These are phyloP conservation scores for Leccinum aurantiacum DNA, from an alignment of 768 basidiomycete genomes.

Conservation along the genomic window DNA sequence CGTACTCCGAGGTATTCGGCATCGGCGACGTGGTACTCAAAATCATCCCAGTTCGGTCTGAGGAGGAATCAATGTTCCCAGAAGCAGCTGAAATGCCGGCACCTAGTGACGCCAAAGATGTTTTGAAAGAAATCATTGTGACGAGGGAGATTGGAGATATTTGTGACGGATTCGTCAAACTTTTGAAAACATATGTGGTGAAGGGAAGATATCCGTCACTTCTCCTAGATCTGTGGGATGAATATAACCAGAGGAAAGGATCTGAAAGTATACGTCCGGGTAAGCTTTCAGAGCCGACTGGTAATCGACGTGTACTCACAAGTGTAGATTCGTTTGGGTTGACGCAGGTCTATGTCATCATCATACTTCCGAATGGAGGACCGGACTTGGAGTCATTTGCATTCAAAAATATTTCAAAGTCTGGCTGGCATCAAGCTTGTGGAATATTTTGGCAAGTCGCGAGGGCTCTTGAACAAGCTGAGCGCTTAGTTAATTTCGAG, in stretches of 20 bases:
- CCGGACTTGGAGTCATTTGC: conserved; percentile 85
- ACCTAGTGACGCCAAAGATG: conserved; percentile 70
- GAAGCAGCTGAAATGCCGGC: conserved; percentile 57
- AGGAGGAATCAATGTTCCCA: conserved; percentile 31
- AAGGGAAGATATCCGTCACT: conserved; percentile 79
- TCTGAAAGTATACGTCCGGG: conserved; percentile 87
- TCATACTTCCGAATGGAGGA: conserved; percentile 89
- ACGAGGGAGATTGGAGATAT: conserved; percentile 75
- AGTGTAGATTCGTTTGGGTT: conserved; percentile 67
- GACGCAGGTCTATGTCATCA: conserved; percentile 83
- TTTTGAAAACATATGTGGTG: conserved; percentile 84
- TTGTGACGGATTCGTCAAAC: conserved; percentile 74
- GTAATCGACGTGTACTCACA: conserved; percentile 8
- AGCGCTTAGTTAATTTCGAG: conserved; percentile 82
- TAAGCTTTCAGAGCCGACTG: conserved; percentile 34
- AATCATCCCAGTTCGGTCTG: conserved; percentile 74
- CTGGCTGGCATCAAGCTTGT: conserved; percentile 84
- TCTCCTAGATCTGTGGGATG: conserved; percentile 85
- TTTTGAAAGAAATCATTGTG: conserved; percentile 78
- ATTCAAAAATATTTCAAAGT: conserved; percentile 56
- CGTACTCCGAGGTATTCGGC: conserved; percentile 94
- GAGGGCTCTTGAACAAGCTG: conserved; percentile 74
- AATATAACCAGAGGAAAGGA: conserved; percentile 69
- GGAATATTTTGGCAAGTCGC: conserved; percentile 91
- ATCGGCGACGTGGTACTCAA: conserved; percentile 89